Base-by-base conservation (phyloP, 352 stramenopile genomes). In the Aphanomyces euteiches region DNA sequence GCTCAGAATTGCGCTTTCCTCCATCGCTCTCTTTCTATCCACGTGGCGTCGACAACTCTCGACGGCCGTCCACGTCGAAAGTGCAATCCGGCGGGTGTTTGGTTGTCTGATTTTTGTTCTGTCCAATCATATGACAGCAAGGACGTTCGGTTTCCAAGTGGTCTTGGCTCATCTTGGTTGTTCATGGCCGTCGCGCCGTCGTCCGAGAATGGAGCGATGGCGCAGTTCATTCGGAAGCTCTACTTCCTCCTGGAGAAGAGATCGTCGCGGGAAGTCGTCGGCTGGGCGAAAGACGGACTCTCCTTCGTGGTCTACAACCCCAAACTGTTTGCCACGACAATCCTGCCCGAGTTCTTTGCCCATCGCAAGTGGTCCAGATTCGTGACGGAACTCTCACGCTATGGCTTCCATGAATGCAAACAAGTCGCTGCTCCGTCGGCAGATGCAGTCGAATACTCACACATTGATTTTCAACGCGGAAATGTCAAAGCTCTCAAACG, bases 171-270 rank as follows among this genome's bases (percentile, higher is more conserved):
- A 28, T 28, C 28, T 28, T 28, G 28, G 28, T 28, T 28, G 28
- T 28, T 28, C 10, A 50, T 50, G 43, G 43, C 43, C 10, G 43
- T 50, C 10, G 10, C 43, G 43, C 43, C 43, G 43, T n/a, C 43
- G 10, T 12, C 43, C 10, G 10, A 12, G 43, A n/a, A 12, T n/a
- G 43, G 43, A 37, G 15, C 39, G 54, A 61, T 61, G 10, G 6
- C 54, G 7, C 54, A 37, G 17, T 61, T 61, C 54, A 37, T 61
- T 37, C 39, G 43, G 54, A 61, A 19, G 15, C 37, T 61, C 17
- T 61, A 61, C 54, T 61, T 61, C 54, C 13, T 61, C 6, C 54
- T 61, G 19, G 54, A 61, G 15, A 61, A 61, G 21, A 37, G 15
- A 37, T 61, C 54, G 15, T 37, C 28, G 5, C 37, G n/a, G 50